Percentiles rank a stretch among this genome's conserved stretches.
Evolutionary conservation across 2,329 filamentous ascomycete genomes (phyloP).

Genomic region (Harringtonia lauricola): DNA sequence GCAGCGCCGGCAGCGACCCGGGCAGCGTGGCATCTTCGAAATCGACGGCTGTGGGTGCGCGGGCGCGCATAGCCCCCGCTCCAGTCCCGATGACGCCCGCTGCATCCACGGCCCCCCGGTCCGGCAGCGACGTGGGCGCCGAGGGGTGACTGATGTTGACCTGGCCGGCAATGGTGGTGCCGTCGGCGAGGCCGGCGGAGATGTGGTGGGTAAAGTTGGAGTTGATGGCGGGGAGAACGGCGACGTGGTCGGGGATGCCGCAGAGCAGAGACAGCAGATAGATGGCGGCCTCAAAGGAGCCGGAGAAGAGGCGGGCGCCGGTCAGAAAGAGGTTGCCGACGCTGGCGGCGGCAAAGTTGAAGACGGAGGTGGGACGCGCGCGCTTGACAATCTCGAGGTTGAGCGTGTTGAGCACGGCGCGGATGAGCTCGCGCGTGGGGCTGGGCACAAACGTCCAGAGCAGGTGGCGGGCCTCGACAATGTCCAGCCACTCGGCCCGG

Average conservation of each 20-base stretch:
- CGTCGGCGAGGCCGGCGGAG: conserved; percentile 67
- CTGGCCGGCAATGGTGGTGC: conserved; percentile 73
- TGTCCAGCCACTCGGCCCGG: conserved; percentile 72
- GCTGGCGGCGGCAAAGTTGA: conserved; percentile 67
- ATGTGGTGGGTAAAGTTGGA: conserved; percentile 95
- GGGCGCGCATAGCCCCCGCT: conserved; percentile 11
- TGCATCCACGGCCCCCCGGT: conserved; percentile 15
- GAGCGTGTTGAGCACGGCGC: conserved; percentile 64
- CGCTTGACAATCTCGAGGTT: conserved; percentile 72
- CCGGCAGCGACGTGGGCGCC: conserved; percentile 44
- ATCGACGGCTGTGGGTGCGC: conserved; percentile 43
- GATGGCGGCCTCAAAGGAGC: conserved; percentile 85
- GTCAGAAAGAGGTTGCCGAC: conserved; percentile 74
- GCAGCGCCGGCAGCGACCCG: conserved; percentile 67
- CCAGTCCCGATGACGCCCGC: not conserved
- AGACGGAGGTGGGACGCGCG: conserved; percentile 59
- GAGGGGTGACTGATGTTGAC: conserved; percentile 86
- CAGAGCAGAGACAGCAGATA: conserved; percentile 83
- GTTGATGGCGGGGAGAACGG: conserved; percentile 83
- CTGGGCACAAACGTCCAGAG: conserved; percentile 65
- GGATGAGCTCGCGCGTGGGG: conserved; percentile 65
- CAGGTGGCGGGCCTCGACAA: conserved; percentile 70
- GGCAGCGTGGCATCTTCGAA: conserved; percentile 75
- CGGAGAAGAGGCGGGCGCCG: conserved; percentile 80
- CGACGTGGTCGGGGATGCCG: conserved; percentile 63